Base-by-base conservation (phyloP, 108 stramenopile species). In the Pelagomonas calceolata region DNA sequence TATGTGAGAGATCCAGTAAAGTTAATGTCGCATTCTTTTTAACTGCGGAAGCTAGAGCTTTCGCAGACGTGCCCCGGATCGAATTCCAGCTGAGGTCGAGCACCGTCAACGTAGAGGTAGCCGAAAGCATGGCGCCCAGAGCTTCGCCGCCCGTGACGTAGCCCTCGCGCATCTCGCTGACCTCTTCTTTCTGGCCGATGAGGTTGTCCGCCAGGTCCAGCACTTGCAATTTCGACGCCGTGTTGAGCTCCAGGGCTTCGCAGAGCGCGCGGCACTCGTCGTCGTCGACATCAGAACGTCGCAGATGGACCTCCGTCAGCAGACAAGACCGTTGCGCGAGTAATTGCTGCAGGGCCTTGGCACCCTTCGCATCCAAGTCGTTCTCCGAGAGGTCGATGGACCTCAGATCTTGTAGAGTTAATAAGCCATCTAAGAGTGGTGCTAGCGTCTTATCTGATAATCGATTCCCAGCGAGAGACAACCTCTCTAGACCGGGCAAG, bases 81-180 rank as follows among this genome's bases (percentile, higher is more conserved):
- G 51, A 33, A 65, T 80, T 80, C 70, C 76, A 72, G 26, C n/a
- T 29, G 34, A 76, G 33, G 34, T 76, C 71, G 26, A 76, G 72
- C 45, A 65, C 21, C 14, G 70, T 76, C 34, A 76, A 34, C 18
- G 68, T n/a, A 12, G 32, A 21, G 67, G 72, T 76, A 26, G 7
- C 66, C n/a, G 4, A 17, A 10, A 76, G 63, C 76, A 64, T 30
- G 3, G 15, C 32, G 7, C 34, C 71, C 7, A 76, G 63, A 33
- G 76, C 76, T 34, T 71, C 74, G 46, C 74, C 74, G 65, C 65
- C 65, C 14, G 65, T 60, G 7, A 60, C 51, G 26, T 26, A 60
- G 51, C 1, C 14, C 7, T 17, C 21, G 7, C 1, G 3, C 7
- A 4, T 1, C 3, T 26, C 7, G 51, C 29, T 60, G 7, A 17